Base-by-base conservation (phyloP, 768 basidiomycete species). In the Cyclocybe aegerita region DNA sequence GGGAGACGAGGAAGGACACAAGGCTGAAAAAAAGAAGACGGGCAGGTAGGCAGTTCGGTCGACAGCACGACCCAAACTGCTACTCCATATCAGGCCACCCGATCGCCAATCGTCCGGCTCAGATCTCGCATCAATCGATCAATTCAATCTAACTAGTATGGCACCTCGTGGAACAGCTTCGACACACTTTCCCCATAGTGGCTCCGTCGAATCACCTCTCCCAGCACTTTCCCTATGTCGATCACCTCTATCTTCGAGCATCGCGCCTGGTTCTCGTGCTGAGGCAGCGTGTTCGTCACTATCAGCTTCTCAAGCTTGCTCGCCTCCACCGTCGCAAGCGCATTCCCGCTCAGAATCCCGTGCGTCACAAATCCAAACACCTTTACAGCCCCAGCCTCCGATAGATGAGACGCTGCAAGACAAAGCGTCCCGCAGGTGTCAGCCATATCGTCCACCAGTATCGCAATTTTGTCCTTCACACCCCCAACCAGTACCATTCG, bases 381-480 rank as follows among this genome's bases (percentile, higher is more conserved):
- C 68, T 85, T 84, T 38, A 76, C 65, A 8, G 93, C 95, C 2
- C 96, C 96, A 6, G 91, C 93, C 59, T 97, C 93, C 31, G 85
- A 74, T 49, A 99, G 78, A 55, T 97, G 92, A 56, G 82, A 77
- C 6, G 96, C 93, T 1, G 97, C 97, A 48, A 98, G 79, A 58
- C 89, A 87, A 53, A 99, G 81, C 52, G 97, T 99, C 46, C 93
- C 93, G 61, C 93, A 96, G 38, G 93, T 96, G 69, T 96, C 93
- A 30, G 93, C 93, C 93, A 99, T 98, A 75, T 99, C 97, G 75
- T 98, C 97, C 39, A 98, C 90, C 29, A 99, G 77, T 50, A 99
- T 94, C 47, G 95, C 97, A 38, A 85, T 79, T 74, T 98, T 94
- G 65, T 86, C 93, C 65, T 82, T 85, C 55, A 95, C 94, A 62